phyloP scores from a whole-genome alignment of 2,329 filamentous ascomycete genomes.

The Botrytis porri region DNA sequence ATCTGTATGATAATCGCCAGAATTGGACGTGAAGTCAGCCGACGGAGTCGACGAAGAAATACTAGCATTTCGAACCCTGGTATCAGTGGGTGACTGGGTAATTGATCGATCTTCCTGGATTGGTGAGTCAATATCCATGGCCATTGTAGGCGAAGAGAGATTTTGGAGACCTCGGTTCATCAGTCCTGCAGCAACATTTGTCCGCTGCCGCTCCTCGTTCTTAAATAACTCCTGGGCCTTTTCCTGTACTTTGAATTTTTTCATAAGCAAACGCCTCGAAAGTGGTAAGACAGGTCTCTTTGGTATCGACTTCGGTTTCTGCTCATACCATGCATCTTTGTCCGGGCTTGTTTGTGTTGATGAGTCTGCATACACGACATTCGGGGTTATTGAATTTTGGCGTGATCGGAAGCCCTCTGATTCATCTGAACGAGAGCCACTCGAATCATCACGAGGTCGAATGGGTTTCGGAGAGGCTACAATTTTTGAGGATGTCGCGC shows the following conservation, averaged over 20 bases:
- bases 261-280: constrained; percentile 35
- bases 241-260: constrained; percentile 29
- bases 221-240: constrained; percentile 22
- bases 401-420: constrained; percentile 28
- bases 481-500: constrained; percentile 32
- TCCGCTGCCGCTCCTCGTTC: constrained; percentile 22
- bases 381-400: constrained; percentile 28
- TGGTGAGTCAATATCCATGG: constrained; percentile 31
- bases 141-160: constrained; percentile 25
- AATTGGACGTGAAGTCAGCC: constrained; percentile 24
- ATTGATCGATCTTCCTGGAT: constrained; percentile 23
- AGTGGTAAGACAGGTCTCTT: constrained; percentile 34
- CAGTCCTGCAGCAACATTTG: constrained; percentile 10
- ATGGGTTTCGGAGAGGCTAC: constrained; percentile 26
- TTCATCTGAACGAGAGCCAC: constrained; percentile 15
- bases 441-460: constrained; percentile 23
- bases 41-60: constrained; percentile 33
- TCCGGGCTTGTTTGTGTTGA: constrained; percentile 37
- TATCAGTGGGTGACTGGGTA: constrained; percentile 29
- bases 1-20: constrained; percentile 34
- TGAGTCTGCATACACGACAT: constrained; percentile 33
- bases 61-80: constrained; percentile 29
- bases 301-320: constrained; percentile 21
- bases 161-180: constrained; percentile 21
- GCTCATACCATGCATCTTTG: constrained; percentile 37